These are phyloP conservation scores for Cryptosporidium muris DNA, from an alignment of 169 alveolate species.

Conservation along the genomic window DNA sequence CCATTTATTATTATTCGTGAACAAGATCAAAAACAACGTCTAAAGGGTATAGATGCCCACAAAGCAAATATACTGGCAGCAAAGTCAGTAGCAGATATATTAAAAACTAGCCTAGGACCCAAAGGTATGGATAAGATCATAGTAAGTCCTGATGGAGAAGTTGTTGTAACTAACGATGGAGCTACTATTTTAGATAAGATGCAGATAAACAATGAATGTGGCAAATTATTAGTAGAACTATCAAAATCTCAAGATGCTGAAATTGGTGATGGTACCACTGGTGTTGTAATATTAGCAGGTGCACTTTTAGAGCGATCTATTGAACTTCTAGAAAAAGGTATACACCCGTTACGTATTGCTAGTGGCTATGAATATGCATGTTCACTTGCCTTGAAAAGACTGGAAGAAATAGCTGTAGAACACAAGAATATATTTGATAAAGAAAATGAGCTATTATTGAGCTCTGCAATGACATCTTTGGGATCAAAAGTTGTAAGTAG, in stretches of 20 bases:
- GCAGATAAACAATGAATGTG: slow-evolving; percentile 95
- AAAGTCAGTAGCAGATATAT: slow-evolving; percentile 92
- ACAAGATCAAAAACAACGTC: slow-evolving; percentile 93
- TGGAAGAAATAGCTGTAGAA: slow-evolving; percentile 88
- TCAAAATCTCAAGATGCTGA: slow-evolving; percentile 98
- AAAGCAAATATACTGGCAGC: slow-evolving; percentile 98
- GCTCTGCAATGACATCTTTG: slow-evolving; percentile 95
- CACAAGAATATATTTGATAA: slow-evolving; percentile 80
- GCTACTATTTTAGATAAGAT: slow-evolving; percentile 95
- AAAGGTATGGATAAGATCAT: slow-evolving; percentile 99
- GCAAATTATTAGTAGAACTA: slow-evolving; percentile 97
- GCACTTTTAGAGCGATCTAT: slow-evolving; percentile 94
- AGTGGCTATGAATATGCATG: slow-evolving; percentile 99
- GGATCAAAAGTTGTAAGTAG: slow-evolving; percentile 96
- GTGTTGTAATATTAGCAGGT: slow-evolving; percentile 99
- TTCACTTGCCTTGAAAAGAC: slow-evolving; percentile 89
- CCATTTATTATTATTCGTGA: slow-evolving; percentile 97
- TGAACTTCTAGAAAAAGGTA: slow-evolving; percentile 93
- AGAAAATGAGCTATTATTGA: slow-evolving; percentile 78
- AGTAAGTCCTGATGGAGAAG: slow-evolving; percentile 97
- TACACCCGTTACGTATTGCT: slow-evolving; percentile 97
- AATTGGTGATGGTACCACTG: slow-evolving; percentile 99
- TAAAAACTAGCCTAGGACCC: slow-evolving; percentile 98
- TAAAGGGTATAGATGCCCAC: slow-evolving; percentile 97
- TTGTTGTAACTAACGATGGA: slow-evolving; percentile 97